Evolutionary conservation across 208 protist species (phyloP).

Genomic region (Trypanosoma boissoni): DNA sequence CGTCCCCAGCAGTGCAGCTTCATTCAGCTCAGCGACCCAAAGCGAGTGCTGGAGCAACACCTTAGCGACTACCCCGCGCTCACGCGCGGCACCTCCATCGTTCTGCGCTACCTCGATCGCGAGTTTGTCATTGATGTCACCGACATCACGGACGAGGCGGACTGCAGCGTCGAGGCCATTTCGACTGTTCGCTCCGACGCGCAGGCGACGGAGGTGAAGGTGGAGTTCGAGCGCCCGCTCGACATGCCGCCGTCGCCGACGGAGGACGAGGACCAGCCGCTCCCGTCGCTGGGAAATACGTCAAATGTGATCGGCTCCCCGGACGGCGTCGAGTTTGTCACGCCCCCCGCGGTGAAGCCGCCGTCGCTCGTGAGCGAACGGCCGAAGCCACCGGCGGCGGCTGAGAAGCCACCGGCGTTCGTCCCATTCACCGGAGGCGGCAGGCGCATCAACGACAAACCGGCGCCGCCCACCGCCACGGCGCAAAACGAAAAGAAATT

Average conservation of each 20-base stretch:
- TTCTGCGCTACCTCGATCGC: conserved; percentile 86
- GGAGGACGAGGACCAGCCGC: conserved; percentile 15
- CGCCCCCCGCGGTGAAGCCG: conserved; percentile 58
- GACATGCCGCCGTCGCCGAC: conserved; percentile 84
- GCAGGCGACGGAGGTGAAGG: conserved; percentile 87
- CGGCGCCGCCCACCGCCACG: neutral
- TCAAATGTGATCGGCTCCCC: conserved; percentile 57
- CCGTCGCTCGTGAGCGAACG: conserved; percentile 29
- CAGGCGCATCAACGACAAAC: conserved; percentile 15
- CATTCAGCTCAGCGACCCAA: conserved; percentile 91
- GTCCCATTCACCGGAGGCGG: conserved; percentile 25
- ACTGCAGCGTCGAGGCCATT: conserved; percentile 67
- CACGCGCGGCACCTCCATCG: conserved; percentile 86
- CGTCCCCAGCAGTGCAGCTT: conserved; percentile 90
- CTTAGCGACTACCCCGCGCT: conserved; percentile 90
- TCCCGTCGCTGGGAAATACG: conserved; percentile 12
- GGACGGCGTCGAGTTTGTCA: conserved; percentile 56
- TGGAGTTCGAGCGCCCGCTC: conserved; percentile 92
- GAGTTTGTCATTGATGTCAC: conserved; percentile 87
- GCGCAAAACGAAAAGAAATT: conserved; percentile 14
- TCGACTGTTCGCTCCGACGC: conserved; percentile 87
- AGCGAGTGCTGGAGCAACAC: conserved; percentile 89
- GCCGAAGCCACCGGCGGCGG: neutral
- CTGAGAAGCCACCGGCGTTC: conserved; percentile 15
- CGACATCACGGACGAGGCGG: conserved; percentile 63